A percentile compares a stretch with the other conserved stretches of the same genome.
phyloP scores from a whole-genome alignment of 2,329 filamentous ascomycete genomes.

The Aspergillus bombycis region DNA sequence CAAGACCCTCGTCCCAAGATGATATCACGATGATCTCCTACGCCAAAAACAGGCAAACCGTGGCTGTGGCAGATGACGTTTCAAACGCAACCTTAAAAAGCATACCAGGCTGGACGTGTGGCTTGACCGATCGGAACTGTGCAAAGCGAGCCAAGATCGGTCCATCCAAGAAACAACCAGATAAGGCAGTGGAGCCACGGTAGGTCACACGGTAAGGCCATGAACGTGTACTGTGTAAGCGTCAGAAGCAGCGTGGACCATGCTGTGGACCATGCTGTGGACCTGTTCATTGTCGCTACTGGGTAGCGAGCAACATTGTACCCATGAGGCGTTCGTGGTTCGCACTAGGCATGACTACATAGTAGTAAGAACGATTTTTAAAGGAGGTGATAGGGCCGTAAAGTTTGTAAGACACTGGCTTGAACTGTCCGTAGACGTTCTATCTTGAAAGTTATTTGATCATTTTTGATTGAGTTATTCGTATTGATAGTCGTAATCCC shows the following conservation, averaged over 20 bases:
- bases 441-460: not conserved
- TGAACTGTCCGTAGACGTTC: not conserved
- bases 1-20: not conserved
- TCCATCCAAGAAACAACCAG: not conserved
- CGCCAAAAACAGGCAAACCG: not conserved
- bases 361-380: not conserved
- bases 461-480: not conserved
- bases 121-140: not conserved
- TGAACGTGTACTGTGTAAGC: not conserved
- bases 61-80: conserved; percentile 1
- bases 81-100: not conserved
- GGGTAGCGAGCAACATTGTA: not conserved
- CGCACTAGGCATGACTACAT: not conserved
- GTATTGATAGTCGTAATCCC: not conserved
- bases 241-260: not conserved
- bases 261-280: not conserved
- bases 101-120: not conserved
- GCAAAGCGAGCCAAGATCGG: not conserved
- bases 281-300: not conserved
- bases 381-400: not conserved
- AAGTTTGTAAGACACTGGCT: not conserved
- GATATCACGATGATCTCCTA: conserved; percentile 1
- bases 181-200: not conserved
- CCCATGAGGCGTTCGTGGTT: not conserved
- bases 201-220: not conserved